phyloP scores from a whole-genome alignment of 75 land plant species.

The Cunninghamia lanceolata region DNA sequence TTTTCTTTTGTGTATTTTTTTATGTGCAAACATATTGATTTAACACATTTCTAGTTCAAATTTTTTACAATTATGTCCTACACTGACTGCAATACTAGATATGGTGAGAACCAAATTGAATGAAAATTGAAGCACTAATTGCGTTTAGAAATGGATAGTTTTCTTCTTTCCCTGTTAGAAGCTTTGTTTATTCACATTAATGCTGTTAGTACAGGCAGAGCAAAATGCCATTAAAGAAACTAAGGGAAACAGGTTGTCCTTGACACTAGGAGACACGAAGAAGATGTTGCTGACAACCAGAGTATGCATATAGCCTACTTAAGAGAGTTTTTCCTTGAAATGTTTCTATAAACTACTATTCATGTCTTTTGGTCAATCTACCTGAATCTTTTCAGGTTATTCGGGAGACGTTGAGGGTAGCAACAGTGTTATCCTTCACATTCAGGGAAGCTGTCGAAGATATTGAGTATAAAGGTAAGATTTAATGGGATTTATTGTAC shows the following conservation, averaged over 20 bases:
- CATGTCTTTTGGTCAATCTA: slow-evolving; percentile 9
- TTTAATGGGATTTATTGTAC: too few species aligned
- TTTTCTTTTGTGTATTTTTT: too few species aligned
- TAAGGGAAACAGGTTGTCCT: slow-evolving; percentile 27
- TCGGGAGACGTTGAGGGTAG: slow-evolving; percentile 68
- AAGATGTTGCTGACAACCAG: slow-evolving; percentile 66
- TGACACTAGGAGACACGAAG: slow-evolving; percentile 74
- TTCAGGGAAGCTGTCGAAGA: slow-evolving; percentile 77
- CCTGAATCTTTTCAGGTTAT: slow-evolving; percentile 40
- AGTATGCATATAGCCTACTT: slow-evolving; percentile 21
- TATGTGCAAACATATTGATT: too few species aligned
- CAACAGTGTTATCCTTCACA: slow-evolving; percentile 74
- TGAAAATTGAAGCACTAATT: too few species aligned
- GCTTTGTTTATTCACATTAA: too few species aligned
- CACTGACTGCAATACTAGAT: too few species aligned
- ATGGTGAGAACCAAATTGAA: too few species aligned
- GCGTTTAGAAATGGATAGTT: too few species aligned
- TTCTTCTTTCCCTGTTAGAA: too few species aligned
- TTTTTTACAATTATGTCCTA: too few species aligned
- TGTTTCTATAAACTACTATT: too few species aligned
- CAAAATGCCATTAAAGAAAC: slow-evolving; percentile 31
- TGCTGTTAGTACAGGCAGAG: slow-evolving; percentile 31
- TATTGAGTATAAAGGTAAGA: slow-evolving; percentile 72
- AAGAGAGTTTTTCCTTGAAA: background rate
- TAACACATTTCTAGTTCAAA: too few species aligned